phyloP scores from a whole-genome alignment of 768 basidiomycete genomes.

The Peribolospora baueri region DNA sequence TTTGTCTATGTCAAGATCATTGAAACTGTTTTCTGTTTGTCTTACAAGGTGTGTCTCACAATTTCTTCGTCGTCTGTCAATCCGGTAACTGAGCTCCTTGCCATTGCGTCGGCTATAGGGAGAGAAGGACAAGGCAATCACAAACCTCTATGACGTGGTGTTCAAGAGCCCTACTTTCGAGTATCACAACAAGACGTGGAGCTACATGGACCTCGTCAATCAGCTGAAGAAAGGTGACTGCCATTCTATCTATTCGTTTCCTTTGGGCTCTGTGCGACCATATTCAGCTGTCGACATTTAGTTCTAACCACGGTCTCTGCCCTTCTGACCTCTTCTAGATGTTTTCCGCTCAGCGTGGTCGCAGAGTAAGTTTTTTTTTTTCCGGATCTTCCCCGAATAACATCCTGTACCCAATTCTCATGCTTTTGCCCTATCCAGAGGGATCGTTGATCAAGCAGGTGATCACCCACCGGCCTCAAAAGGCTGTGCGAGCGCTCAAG shows the following conservation, averaged over 20 bases:
- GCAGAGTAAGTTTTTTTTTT: too few relatives aligned
- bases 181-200: conserved; percentile 36
- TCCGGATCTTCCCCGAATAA: too few relatives aligned
- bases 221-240: conserved; percentile 17
- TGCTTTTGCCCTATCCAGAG: too few relatives aligned
- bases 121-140: conserved; percentile 17
- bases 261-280: too few relatives aligned
- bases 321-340: too few relatives aligned
- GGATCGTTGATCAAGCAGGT: too few relatives aligned
- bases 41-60: conserved; percentile 9
- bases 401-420: too few relatives aligned
- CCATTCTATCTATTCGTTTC: neutral
- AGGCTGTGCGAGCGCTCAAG: too few relatives aligned
- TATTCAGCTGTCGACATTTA: neutral
- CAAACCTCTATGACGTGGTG: conserved; percentile 45
- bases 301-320: neutral
- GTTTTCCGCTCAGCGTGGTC: too few relatives aligned
- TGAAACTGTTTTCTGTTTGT: conserved; percentile 12
- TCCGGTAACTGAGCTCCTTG: neutral
- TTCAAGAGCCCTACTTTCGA: conserved; percentile 59
- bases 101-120: conserved; percentile 6
- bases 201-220: conserved; percentile 18
- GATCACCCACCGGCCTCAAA: too few relatives aligned
- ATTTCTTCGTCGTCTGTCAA: conserved; percentile 3
- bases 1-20: conserved; percentile 53